Evolutionary conservation across 2,329 filamentous ascomycete species (phyloP), one percentile per base, ranked within the genome.

Genomic region (Aspergillus ochraceus): DNA sequence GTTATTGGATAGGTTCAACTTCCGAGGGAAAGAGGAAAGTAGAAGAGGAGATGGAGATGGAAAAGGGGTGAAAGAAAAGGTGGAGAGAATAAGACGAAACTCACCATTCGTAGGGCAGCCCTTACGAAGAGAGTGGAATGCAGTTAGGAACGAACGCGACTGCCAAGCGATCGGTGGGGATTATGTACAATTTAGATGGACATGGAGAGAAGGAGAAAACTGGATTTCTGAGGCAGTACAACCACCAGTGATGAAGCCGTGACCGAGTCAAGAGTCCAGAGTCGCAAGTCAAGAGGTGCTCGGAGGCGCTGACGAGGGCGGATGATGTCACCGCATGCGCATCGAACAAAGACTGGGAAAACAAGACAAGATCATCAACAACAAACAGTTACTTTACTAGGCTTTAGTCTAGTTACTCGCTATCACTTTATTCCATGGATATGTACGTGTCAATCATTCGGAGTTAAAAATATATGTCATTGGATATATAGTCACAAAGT

Each of bases 401-500:
- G 4, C 4, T 24, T 29, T 9, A 29, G 26, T 29, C 26, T 29
- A 9, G 8, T 29, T 29, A 29, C 6, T 8, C 26, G 4, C 26
- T 29, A 29, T 29, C 26, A 29, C 26, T 29, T 29, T 29, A 8
- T 29, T 29, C 26, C 26, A 29, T 29, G 26, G 26, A 8, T 29
- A 3, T 24, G 3, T 5, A 29, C 24, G 24, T 36, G 12, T 14
- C 11, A 36, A 36, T 12, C 10, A 14, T 46, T 20, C 20, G 19
- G 17, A 6, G 22, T 24, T 24, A 8, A 24, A 47, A 11, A 24
- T 9, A 14, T 24, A 47, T 47, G 5, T 39, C 29, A 49, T 47
- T 30, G 47, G 22, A 49, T 49, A 49, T 22, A 49, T 45, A 55
- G 45, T 12, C 53, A 56, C 49, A 56, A 54, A 58, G 14, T 24